Evolutionary conservation across 2,329 filamentous ascomycete genomes (phyloP).

Genomic region (Calonectria pseudoreteaudii): DNA sequence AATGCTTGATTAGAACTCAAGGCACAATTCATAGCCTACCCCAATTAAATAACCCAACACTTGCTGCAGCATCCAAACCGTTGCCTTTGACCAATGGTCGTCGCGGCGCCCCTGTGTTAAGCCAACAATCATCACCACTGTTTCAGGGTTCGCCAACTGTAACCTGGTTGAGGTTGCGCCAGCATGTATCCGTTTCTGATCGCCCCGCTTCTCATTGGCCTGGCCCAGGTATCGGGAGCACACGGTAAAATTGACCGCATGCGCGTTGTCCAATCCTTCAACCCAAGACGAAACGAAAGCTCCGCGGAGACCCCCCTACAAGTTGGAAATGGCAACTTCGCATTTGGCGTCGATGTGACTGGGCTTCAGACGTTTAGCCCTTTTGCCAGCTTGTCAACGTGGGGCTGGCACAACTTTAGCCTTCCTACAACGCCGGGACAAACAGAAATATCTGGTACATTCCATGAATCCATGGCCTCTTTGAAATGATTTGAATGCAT

Average conservation of each 20-base stretch:
- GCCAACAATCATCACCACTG: not conserved
- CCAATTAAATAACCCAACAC: not conserved
- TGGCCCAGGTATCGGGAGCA: not conserved
- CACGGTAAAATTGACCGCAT: not conserved
- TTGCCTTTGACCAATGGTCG: not conserved
- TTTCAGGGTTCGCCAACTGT: not conserved
- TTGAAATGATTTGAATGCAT: too few species aligned
- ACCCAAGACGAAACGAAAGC: not conserved
- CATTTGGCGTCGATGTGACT: not conserved
- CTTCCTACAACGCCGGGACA: not conserved
- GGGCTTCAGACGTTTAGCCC: not conserved
- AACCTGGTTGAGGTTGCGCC: too few species aligned
- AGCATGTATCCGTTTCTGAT: not conserved
- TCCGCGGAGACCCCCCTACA: not conserved
- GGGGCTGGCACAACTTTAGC: constrained; percentile 2
- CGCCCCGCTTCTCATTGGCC: not conserved
- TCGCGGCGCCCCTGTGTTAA: not conserved
- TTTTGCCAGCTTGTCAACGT: not conserved
- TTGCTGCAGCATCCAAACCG: not conserved
- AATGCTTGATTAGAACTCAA: not conserved
- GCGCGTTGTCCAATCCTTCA: not conserved
- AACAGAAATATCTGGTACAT: not conserved
- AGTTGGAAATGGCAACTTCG: not conserved
- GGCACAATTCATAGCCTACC: not conserved
- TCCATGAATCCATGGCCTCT: not conserved